Base-by-base conservation (phyloP, 495 filamentous ascomycete genomes). In the Penicillium waksmanii region DNA sequence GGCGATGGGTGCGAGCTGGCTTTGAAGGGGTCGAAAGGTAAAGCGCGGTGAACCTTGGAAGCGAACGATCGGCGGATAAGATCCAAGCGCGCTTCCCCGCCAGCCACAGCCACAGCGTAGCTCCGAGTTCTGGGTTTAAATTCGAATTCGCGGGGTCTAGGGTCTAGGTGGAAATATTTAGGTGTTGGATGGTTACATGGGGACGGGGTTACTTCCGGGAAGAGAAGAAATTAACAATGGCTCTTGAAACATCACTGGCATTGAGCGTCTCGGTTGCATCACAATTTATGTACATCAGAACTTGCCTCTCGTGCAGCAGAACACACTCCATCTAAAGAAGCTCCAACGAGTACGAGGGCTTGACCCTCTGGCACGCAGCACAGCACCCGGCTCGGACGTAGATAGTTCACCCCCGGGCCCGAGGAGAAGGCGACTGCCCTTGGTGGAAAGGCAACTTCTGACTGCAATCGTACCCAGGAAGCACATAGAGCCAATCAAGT, bases 241-340 rank as follows among this genome's bases (percentile, higher is more conserved):
- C 59, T 67, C 66, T 71, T 68, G 61, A 63, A 67, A 65, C 63
- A 66, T 67, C 71, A 72, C 66, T 71, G 64, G 66, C 69, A 71
- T 69, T 71, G 66, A 68, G 68, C 64, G 48, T 62, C 54, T 65
- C 56, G 52, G 58, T 64, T 63, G 58, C 67, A 70, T 72, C 65
- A 64, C 69, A 74, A 69, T 66, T 68, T 74, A 78, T 77, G 68
- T 78, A 76, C 73, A 78, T 73, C 70, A 73, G 70, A 73, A 71
- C 56, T 67, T 69, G 66, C 60, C 66, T 53, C 64, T 50, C 55
- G 44, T 56, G 60, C 15, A 13, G 36, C 48, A 42, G 35, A 53
- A 40, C 60, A 27, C 57, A 48, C 47, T 21, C 52, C 51, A 36
- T 31, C 38, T 25, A 51, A 53, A 57, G 61, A 60, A 36, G 53